Evolutionary conservation across 2,329 filamentous ascomycete genomes (phyloP).

Genomic region (Diaporthe citri): DNA sequence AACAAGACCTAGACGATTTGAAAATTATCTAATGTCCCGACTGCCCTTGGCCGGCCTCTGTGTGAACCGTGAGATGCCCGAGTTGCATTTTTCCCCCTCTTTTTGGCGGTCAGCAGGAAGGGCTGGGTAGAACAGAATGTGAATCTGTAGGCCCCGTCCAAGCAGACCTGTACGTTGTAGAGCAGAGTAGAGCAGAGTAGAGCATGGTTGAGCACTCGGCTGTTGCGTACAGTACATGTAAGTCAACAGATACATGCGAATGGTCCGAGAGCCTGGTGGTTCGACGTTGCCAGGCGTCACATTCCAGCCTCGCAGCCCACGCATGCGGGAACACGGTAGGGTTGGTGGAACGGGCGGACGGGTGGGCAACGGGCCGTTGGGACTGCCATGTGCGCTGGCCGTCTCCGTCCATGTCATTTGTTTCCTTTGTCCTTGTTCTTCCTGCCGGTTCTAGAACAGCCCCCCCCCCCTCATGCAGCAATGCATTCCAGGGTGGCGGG

Average conservation of each 20-base stretch:
- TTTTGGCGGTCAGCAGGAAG: background rate
- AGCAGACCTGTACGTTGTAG: background rate
- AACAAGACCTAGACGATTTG: slow-evolving; percentile 38
- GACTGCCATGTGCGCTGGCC: background rate
- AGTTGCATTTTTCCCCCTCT: background rate
- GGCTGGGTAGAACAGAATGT: background rate
- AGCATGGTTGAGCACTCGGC: background rate
- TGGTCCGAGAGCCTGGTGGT: no score
- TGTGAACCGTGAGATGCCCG: background rate
- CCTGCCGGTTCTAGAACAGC: background rate
- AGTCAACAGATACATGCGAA: background rate
- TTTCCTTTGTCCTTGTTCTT: background rate
- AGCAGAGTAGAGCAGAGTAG: background rate
- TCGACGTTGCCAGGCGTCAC: background rate
- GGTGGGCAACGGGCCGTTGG: background rate
- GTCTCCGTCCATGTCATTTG: background rate
- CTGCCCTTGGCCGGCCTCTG: background rate
- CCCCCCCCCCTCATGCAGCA: background rate
- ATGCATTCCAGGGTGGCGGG: slow-evolving; percentile 7
- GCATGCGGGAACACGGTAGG: background rate
- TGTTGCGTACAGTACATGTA: background rate
- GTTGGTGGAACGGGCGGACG: background rate
- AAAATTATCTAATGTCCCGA: slow-evolving; percentile 23
- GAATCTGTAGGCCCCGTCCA: background rate
- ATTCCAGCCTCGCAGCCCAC: slow-evolving; percentile 3